Evolutionary conservation across 2,329 filamentous ascomycete species (phyloP).

Genomic region (Penicillium sp.): DNA sequence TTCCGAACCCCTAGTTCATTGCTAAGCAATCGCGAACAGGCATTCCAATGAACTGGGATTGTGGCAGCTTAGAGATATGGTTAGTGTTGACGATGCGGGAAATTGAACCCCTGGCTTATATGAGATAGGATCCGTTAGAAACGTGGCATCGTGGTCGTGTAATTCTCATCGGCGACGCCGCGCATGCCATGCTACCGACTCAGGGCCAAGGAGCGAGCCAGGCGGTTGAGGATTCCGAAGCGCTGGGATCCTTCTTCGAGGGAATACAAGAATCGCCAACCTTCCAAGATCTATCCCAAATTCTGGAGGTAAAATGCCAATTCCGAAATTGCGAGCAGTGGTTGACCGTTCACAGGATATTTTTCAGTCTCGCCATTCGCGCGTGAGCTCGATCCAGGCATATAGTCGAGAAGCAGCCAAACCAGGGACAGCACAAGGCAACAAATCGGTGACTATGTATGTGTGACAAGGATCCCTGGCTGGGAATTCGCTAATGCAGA

Average conservation of each 20-base stretch:
- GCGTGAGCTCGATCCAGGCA: constrained; percentile 15
- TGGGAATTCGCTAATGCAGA: not conserved
- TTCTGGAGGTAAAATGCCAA: constrained; percentile 6
- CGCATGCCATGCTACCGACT: constrained; percentile 20
- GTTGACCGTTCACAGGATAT: constrained; percentile 5
- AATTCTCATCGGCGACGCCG: constrained; percentile 20
- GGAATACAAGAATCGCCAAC: constrained; percentile 5
- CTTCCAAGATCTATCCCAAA: not conserved
- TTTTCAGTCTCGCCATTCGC: constrained; percentile 11
- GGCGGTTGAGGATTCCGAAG: constrained; percentile 54
- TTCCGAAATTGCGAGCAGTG: not conserved
- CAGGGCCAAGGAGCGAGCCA: constrained; percentile 34
- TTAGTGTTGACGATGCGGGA: not conserved
- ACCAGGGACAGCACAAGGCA: constrained; percentile 9
- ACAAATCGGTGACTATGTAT: constrained; percentile 15
- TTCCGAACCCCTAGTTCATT: not conserved
- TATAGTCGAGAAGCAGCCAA: constrained; percentile 18
- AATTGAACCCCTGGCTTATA: constrained; percentile 32
- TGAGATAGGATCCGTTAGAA: constrained; percentile 32
- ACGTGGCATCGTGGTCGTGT: constrained; percentile 35
- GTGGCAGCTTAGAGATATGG: constrained; percentile 51
- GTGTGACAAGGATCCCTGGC: not conserved
- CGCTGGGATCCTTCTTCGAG: constrained; percentile 16
- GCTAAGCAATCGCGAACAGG: constrained; percentile 22
- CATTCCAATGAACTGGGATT: constrained; percentile 34